A percentile compares a stretch with the other conserved stretches of the same genome.
Conservation (phyloP, 164 flowering plant genomes). For the Stephania cephalantha region DNA sequence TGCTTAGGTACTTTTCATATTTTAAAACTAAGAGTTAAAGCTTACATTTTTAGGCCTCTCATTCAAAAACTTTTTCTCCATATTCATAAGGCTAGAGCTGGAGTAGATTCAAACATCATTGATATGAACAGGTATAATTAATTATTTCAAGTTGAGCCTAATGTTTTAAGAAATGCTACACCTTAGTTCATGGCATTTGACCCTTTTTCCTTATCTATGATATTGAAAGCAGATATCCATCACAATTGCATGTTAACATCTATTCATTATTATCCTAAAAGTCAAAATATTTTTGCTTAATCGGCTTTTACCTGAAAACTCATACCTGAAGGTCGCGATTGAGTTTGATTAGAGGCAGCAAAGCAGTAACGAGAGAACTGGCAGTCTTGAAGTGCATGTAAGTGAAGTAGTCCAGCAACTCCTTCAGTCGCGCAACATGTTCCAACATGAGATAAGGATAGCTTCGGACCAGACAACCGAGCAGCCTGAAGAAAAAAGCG, state of each 20-base stretch:
- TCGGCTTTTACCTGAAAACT: background rate
- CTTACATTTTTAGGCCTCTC: background rate
- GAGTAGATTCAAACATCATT: too few species aligned
- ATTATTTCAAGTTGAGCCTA: background rate
- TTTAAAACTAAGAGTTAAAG: background rate
- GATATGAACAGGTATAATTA: too few species aligned
- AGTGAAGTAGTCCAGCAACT: constrained; percentile 75
- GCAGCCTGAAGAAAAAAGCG: constrained; percentile 37
- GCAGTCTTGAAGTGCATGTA: constrained; percentile 58
- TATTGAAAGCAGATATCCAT: background rate
- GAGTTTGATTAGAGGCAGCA: constrained; percentile 64
- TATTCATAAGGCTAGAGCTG: too few species aligned
- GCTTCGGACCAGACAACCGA: constrained; percentile 44
- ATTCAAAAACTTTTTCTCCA: background rate
- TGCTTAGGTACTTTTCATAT: background rate
- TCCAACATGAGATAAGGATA: constrained; percentile 65
- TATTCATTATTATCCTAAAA: background rate
- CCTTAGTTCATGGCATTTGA: background rate
- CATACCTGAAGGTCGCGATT: constrained; percentile 68
- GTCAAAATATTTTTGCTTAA: background rate
- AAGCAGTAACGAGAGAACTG: constrained; percentile 37
- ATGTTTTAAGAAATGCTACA: too few species aligned
- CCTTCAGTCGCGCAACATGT: constrained; percentile 66
- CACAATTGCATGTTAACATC: background rate
- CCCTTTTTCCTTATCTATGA: background rate